phyloP scores from a whole-genome alignment of 2,329 filamentous ascomycete genomes.

The Teratosphaeria zuluensis region DNA sequence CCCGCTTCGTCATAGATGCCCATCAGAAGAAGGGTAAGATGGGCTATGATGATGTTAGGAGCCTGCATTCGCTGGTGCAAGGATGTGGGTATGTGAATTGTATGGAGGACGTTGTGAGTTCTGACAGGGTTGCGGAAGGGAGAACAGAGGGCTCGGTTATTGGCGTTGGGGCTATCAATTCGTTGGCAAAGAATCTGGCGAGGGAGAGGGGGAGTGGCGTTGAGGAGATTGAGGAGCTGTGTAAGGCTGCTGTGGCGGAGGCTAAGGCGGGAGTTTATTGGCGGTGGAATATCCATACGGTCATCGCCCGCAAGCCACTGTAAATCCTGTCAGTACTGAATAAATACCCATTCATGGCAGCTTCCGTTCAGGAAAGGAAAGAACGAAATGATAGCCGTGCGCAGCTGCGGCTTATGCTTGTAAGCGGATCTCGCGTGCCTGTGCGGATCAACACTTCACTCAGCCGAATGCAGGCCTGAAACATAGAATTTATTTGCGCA shows the following conservation, averaged over 20 bases:
- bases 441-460: too few species aligned
- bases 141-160: slow-evolving; percentile 1
- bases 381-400: background rate
- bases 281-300: slow-evolving; percentile 8
- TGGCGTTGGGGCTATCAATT: slow-evolving; percentile 1
- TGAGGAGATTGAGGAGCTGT: slow-evolving; percentile 1
- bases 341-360: background rate
- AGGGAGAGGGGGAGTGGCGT: background rate
- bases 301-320: slow-evolving; percentile 5
- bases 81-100: slow-evolving; percentile 6
- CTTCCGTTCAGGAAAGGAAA: background rate
- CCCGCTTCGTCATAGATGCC: background rate
- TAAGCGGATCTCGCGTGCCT: too few species aligned
- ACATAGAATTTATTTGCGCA: background rate
- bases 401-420: background rate
- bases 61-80: slow-evolving; percentile 1
- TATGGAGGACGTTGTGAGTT: slow-evolving; percentile 7
- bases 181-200: background rate
- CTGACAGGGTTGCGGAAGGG: slow-evolving; percentile 9
- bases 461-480: background rate
- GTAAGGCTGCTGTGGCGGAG: slow-evolving; percentile 2
- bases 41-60: background rate
- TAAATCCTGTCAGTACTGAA: background rate
- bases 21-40: background rate
- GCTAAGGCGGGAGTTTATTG: slow-evolving; percentile 6